A percentile compares a stretch with the other conserved stretches of the same genome.
These are phyloP conservation scores for Aspergillus fumigatiaffinis DNA, from an alignment of 2,329 filamentous ascomycete species.

Conservation along the genomic window DNA sequence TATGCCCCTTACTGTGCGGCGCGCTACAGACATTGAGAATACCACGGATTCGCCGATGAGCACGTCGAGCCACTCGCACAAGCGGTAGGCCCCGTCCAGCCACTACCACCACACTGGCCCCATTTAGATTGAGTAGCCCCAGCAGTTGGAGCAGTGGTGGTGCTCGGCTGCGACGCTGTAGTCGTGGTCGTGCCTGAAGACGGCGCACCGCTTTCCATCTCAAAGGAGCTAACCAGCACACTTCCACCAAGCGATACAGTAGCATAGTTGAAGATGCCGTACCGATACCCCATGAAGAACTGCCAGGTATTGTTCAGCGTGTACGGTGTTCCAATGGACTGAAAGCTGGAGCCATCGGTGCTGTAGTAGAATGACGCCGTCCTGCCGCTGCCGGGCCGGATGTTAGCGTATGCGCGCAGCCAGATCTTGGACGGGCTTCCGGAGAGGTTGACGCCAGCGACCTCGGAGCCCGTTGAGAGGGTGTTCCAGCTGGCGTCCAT, in stretches of 20 bases:
- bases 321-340: slow-evolving; percentile 30
- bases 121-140: neutral
- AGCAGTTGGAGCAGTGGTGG: neutral
- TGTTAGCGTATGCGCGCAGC: slow-evolving; percentile 37
- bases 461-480: slow-evolving; percentile 24
- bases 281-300: slow-evolving; percentile 50
- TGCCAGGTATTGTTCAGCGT: slow-evolving; percentile 42
- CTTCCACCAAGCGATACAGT: slow-evolving; percentile 43
- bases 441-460: slow-evolving; percentile 14
- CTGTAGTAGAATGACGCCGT: slow-evolving; percentile 43
- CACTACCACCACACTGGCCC: neutral
- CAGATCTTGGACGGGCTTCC: slow-evolving; percentile 27
- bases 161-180: neutral
- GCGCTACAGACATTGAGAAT: neutral
- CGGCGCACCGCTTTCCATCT: neutral
- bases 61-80: neutral
- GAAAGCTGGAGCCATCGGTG: slow-evolving; percentile 40
- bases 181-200: neutral
- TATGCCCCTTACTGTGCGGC: neutral
- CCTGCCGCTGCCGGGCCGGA: slow-evolving; percentile 26
- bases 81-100: neutral
- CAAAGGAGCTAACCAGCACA: slow-evolving; percentile 16
- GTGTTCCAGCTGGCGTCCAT: slow-evolving; percentile 35
- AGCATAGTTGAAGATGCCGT: slow-evolving; percentile 50
- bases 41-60: neutral